phyloP scores from a whole-genome alignment of 495 filamentous ascomycete species.

The Tirmania nivea region DNA sequence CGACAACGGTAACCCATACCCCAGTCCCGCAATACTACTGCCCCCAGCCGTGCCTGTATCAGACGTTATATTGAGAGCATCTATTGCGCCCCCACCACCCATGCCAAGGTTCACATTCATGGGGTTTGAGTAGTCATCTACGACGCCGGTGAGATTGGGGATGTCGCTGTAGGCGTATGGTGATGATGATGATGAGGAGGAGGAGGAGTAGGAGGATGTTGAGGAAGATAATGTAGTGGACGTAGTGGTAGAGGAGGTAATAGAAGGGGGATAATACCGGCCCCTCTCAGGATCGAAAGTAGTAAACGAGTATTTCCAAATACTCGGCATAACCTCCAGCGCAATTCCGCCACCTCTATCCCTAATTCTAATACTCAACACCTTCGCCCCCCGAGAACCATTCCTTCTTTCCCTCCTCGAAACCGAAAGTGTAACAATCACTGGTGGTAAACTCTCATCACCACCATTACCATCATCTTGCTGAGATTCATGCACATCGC shows the following conservation, averaged over 20 bases:
- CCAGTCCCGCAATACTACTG: constrained; percentile 63
- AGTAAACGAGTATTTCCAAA: constrained; percentile 92
- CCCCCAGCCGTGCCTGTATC: constrained; percentile 5
- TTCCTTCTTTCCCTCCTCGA: constrained; percentile 35
- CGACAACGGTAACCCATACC: constrained; percentile 79
- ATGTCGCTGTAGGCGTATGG: no score
- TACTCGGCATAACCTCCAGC: constrained; percentile 57
- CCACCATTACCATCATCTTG: not conserved
- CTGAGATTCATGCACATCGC: not conserved
- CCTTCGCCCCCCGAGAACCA: constrained; percentile 59
- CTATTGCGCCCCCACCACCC: constrained; percentile 35
- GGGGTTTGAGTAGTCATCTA: constrained; percentile 8
- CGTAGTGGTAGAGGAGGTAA: no score
- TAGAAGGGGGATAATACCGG: constrained; percentile 5
- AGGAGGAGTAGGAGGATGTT: no score
- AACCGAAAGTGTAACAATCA: constrained; percentile 82
- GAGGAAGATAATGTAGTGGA: no score
- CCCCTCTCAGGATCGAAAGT: constrained; percentile 46
- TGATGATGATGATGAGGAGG: no score
- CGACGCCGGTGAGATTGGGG: not conserved
- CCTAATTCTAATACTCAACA: constrained; percentile 84
- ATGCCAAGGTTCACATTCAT: constrained; percentile 39
- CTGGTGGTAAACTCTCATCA: constrained; percentile 25
- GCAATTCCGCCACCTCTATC: constrained; percentile 86
- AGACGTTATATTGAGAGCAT: no score